These are phyloP conservation scores for Tylopilus felleus DNA, from an alignment of 768 basidiomycete genomes.

Conservation along the genomic window DNA sequence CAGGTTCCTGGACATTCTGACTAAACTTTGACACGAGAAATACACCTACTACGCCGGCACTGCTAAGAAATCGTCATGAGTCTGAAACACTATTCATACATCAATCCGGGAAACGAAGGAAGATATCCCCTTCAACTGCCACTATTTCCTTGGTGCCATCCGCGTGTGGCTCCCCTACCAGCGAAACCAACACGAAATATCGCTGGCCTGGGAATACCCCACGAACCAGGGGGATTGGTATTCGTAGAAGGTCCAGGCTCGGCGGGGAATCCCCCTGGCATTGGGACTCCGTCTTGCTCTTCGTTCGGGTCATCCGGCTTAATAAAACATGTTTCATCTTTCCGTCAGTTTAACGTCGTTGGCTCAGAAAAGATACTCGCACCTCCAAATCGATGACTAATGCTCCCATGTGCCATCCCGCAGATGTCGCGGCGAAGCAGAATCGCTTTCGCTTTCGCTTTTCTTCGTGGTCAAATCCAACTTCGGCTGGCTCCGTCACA, in stretches of 20 bases:
- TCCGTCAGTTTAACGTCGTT: slow-evolving; percentile 1
- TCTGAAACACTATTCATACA: slow-evolving; percentile 10
- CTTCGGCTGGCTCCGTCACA: slow-evolving; percentile 62
- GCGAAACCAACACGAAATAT: slow-evolving; percentile 58
- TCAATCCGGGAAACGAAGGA: not conserved
- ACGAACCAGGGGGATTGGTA: slow-evolving; percentile 10
- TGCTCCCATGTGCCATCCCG: slow-evolving; percentile 92
- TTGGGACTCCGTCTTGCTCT: slow-evolving; percentile 28
- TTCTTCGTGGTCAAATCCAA: slow-evolving; percentile 64
- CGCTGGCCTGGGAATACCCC: slow-evolving; percentile 14
- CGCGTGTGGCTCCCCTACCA: slow-evolving; percentile 44
- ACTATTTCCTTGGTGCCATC: slow-evolving; percentile 19
- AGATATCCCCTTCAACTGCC: slow-evolving; percentile 10
- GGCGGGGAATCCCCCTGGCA: slow-evolving; percentile 36
- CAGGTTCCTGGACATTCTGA: slow-evolving; percentile 15
- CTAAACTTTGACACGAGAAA: slow-evolving; percentile 14
- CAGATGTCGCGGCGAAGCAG: slow-evolving; percentile 76
- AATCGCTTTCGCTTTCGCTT: slow-evolving; percentile 56
- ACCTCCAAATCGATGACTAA: slow-evolving; percentile 85
- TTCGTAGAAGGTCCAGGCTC: slow-evolving; percentile 13
- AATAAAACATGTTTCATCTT: not conserved
- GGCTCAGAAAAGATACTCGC: not conserved
- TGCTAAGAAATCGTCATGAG: not conserved
- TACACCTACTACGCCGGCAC: not conserved
- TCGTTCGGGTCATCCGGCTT: slow-evolving; percentile 36